Base-by-base conservation (phyloP, 495 filamentous ascomycete genomes). In the Parathielavia appendiculata region DNA sequence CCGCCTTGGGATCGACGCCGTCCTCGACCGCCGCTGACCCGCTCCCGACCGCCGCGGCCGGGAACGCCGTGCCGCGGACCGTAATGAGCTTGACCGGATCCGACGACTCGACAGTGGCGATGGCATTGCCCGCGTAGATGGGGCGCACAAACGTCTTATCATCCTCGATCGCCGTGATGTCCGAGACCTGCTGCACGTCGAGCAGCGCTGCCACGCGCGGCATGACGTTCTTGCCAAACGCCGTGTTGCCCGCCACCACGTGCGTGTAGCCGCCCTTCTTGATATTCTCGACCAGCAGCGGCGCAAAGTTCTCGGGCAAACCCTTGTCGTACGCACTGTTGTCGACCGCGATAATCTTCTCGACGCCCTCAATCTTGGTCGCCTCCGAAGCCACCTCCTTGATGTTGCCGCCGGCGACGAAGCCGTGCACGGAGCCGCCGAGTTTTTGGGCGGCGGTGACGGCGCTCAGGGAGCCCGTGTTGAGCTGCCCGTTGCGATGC, bases 101-200 rank as follows among this genome's bases (percentile, higher is more conserved):
- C 56, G 81, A 81, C 8, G 90, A 95, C 71, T 97, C 89, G 34
- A 97, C 91, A n/a, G 95, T 98, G 14, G 95, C 84, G 65, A 98
- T 93, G 50, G 91, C 95, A 69, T 98, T 98, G 43, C 93, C 93
- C 52, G 93, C 93, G 68, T 98, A 98, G 67, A 98, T 96, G 44
- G 95, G 92, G 35, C 93, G 89, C 43, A 97, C 89, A 69, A 97
- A 98, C 20, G 90, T 97, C 71, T 95, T 90, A 68, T 96, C 91
- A 73, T 85, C 83, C 73, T 96, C 81, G 61, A 97, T 89, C 2
- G 73, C 79, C 3, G 84, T 97, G 58, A 97, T 87, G 70, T 98
- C 93, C 11, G 90, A 95, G 52, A 98, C 81, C 68, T 95, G 91
- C 72, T 96, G 92, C 26, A 86, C 83, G 67, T 98, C 93, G 40